A percentile compares a stretch with the other conserved stretches of the same genome.
Evolutionary conservation across 116 monocot species (phyloP).

Genomic region (Trichopus zeylanicus): DNA sequence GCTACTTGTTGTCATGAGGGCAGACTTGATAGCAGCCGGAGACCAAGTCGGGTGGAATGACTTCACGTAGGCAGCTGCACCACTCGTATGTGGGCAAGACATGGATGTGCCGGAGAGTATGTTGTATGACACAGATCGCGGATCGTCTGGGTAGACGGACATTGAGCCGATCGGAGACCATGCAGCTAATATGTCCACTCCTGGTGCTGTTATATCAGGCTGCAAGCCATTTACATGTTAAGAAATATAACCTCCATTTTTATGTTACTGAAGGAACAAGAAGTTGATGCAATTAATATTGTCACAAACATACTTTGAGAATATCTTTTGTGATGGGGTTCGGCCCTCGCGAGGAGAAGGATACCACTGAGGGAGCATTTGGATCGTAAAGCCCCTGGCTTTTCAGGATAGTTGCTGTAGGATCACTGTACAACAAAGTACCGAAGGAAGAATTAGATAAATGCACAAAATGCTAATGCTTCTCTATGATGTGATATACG

Average conservation of each 20-base stretch:
- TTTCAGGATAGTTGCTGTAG: constrained; percentile 11
- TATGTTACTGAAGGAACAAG: no score
- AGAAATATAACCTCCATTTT: no score
- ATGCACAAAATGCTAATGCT: no score
- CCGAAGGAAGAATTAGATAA: not conserved
- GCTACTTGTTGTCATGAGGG: constrained; percentile 23
- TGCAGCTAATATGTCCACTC: constrained; percentile 24
- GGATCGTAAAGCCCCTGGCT: constrained; percentile 11
- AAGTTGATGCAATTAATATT: no score
- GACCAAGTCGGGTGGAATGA: constrained; percentile 22
- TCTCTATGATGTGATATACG: constrained; percentile 3
- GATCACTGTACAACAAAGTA: constrained; percentile 4
- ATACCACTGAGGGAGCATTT: constrained; percentile 13
- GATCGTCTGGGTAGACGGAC: constrained; percentile 6
- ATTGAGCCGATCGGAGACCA: constrained; percentile 10
- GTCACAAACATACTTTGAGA: constrained; percentile 31
- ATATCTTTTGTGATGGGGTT: constrained; percentile 10
- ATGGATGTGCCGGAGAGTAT: constrained; percentile 24
- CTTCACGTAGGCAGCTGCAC: constrained; percentile 24
- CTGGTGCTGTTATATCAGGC: constrained; percentile 23
- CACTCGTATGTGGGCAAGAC: constrained; percentile 24
- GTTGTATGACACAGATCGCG: constrained; percentile 14
- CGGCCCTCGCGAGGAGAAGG: constrained; percentile 29
- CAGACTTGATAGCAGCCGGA: constrained; percentile 23
- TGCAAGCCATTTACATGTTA: no score